Base-by-base conservation (phyloP, 208 protist genomes). In the Herpetomonas muscarum region DNA sequence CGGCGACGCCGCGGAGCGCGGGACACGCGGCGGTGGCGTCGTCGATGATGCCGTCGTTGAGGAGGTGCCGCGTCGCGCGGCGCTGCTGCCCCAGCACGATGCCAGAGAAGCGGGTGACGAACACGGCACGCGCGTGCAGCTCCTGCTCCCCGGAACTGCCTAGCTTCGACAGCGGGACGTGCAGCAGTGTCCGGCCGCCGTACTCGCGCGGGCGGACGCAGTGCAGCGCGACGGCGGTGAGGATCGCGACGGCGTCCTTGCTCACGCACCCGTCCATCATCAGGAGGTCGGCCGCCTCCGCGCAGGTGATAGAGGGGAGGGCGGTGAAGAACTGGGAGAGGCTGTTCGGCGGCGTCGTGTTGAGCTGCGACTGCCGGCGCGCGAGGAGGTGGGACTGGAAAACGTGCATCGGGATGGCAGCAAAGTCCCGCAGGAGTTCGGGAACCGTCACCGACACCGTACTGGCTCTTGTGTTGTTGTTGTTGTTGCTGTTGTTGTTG, bases 21-120 rank as follows among this genome's bases (percentile, higher is more conserved):
- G 53, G 34, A 12, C 19, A 48, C 34, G 15, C 45, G 24, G 54
- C 46, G 53, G 45, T 55, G 32, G 53, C 53, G 29, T 48, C 32
- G 42, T 32, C 29, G 24, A 61, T 29, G 4, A 54, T 55, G 26
- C 44, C 46, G n/a, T 54, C 46, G 10, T 28, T 25, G 6, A 52
- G 62, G 21, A 67, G 42, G 22, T 12, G 42, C 34, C 41, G 34
- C 31, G 22, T 44, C 1, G 41, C 28, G 31, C 28, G 28, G 28
- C 32, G 54, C 4, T 28, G 54, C 15, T 28, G 54, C 36, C 17
- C 12, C 37, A 41, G 54, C 9, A 50, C 5, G 7, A 17, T 7
- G 26, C 25, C 37, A n/a, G 21, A 37, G 42, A 22, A n/a, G 46
- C n/a, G 24, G 3, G 32, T 51, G 49, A 30, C 52, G 24, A 12